Evolutionary conservation across 805 yeast genomes (phyloP).

Genomic region (Wickerhamomyces bovis): DNA sequence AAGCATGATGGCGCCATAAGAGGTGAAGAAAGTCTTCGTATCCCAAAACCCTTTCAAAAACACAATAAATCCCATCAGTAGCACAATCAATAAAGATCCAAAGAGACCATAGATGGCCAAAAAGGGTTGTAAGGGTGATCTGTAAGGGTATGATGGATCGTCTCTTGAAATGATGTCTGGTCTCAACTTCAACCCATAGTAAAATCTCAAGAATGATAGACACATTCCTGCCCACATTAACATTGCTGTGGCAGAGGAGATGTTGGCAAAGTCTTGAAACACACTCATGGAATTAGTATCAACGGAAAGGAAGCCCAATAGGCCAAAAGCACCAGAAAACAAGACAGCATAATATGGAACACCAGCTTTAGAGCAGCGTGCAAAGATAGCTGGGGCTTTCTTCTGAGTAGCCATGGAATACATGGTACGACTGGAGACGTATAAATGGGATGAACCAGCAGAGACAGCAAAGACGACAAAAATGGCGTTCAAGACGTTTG

Average conservation of each 20-base stretch:
- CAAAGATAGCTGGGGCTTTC: conserved; percentile 54
- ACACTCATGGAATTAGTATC: conserved; percentile 51
- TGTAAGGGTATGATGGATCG: conserved; percentile 60
- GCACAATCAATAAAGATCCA: conserved; percentile 44
- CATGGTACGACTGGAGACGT: conserved; percentile 50
- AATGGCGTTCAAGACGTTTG: conserved; percentile 42
- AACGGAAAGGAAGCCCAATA: conserved; percentile 55
- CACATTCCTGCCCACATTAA: conserved; percentile 77
- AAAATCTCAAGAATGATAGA: conserved; percentile 56
- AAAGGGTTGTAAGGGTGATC: conserved; percentile 66
- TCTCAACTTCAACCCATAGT: conserved; percentile 51
- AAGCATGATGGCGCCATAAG: conserved; percentile 55
- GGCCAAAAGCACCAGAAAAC: conserved; percentile 54
- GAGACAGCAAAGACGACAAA: conserved; percentile 49
- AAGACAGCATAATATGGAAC: conserved; percentile 68
- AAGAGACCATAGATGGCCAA: conserved; percentile 56
- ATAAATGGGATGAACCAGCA: conserved; percentile 49
- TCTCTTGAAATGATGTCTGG: conserved; percentile 61
- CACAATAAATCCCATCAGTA: conserved; percentile 57
- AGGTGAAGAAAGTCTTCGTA: conserved; percentile 54
- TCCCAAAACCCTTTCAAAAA: conserved; percentile 55
- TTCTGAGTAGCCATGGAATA: conserved; percentile 49
- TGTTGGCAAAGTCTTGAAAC: conserved; percentile 59
- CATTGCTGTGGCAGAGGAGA: conserved; percentile 70
- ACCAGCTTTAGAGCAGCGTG: conserved; percentile 54